These are phyloP conservation scores for Lizanozyma gosingica DNA, from an alignment of 1,139 yeast species.

Conservation along the genomic window DNA sequence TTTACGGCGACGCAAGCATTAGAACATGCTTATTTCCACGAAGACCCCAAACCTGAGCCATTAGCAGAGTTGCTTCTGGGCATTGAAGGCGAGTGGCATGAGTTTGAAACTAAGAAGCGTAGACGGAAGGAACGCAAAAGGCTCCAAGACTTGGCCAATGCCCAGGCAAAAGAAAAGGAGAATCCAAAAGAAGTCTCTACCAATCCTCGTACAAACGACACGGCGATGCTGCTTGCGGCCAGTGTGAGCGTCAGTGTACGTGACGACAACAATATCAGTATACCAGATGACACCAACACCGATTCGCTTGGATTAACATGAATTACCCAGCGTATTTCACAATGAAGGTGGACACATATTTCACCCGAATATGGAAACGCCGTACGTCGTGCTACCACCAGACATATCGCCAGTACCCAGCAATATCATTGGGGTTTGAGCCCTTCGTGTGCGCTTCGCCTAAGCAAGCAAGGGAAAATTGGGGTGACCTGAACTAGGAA, in stretches of 20 bases:
- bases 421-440: too few relatives aligned
- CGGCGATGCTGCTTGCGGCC: background rate
- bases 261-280: background rate
- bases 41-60: conserved; percentile 51
- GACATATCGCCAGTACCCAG: too few relatives aligned
- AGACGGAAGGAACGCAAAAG: conserved; percentile 52
- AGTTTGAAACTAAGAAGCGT: conserved; percentile 85
- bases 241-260: background rate
- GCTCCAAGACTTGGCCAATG: conserved; percentile 17
- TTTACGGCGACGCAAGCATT: conserved; percentile 56
- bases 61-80: conserved; percentile 40
- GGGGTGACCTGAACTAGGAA: too few relatives aligned
- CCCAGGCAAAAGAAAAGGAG: conserved; percentile 12
- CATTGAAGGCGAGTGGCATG: conserved; percentile 88
- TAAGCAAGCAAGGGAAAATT: too few relatives aligned
- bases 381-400: too few relatives aligned
- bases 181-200: background rate
- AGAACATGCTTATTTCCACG: conserved; percentile 58
- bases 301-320: too few relatives aligned
- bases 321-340: too few relatives aligned
- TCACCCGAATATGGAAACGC: too few relatives aligned
- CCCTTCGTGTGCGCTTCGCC: too few relatives aligned
- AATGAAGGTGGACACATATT: too few relatives aligned
- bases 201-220: background rate
- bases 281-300: background rate